Evolutionary conservation across 495 filamentous ascomycete species (phyloP), one percentile per base, ranked within the genome.

Genomic region (Friedmanniomyces endolithicus): DNA sequence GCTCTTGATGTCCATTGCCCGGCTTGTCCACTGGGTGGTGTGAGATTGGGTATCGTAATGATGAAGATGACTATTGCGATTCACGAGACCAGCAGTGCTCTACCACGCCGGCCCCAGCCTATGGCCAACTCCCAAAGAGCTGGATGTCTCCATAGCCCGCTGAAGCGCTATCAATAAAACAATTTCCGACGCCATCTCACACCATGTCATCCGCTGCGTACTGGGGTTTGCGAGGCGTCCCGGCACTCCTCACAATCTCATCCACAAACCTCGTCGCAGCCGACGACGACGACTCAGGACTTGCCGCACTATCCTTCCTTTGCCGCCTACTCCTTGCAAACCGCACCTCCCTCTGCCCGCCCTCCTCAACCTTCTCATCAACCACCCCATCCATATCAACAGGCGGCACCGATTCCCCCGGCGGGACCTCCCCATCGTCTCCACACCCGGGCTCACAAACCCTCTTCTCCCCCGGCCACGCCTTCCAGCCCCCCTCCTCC

Each of bases 401-500:
- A 11, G 44, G 6, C 23, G 44, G 19, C 23, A 3, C 3, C 20
- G 24, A 14, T n/a, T n/a, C n/a, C n/a, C n/a, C n/a, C n/a, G n/a
- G n/a, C n/a, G n/a, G n/a, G 44, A 20, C 23, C 2, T 14, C 44
- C 23, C 20, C 2, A 2, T 23, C 8, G 20, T 4, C 2, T 19
- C 2, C 44, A 23, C 45, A 20, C 23, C 22, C n/a, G 23, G 51
- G 39, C n/a, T 57, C 54, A 23, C 54, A 50, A 2, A 34, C 48
- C 29, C 25, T 19, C 48, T 41, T 51, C 60, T 63, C 55, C 25
- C 57, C 56, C 41, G 60, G 56, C 25, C 43, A 33, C 33, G 27
- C 53, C 33, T 59, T 62, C 64, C 79, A 84, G 0, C 79, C 79
- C 54, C 78, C 80, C 53, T 83, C 80, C 37, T 77, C 75, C 50